Base-by-base conservation (phyloP, 352 stramenopile species). In the Phytophthora macrochlamydospora region DNA sequence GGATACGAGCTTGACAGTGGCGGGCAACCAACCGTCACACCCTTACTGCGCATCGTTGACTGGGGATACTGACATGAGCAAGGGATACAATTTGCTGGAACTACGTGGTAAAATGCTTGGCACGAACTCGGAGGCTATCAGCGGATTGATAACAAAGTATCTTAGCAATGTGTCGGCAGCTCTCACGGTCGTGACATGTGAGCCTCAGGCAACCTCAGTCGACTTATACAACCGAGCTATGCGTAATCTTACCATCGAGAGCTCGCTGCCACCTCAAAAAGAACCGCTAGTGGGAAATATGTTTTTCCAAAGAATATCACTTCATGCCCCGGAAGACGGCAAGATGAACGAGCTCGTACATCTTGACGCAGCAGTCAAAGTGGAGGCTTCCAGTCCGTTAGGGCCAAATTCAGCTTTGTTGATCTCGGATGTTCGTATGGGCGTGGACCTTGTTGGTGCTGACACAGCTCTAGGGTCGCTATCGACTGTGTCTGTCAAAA, bases 61-160 rank as follows among this genome's bases (percentile, higher is more conserved):
- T 38, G 62, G 54, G 9, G 35, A 43, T 12, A 73, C 31, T 14
- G 58, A 82, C 56, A 83, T 82, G 58, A 59, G 18, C 8, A 69
- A 56, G 6, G 85, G 85, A 9, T 94, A 92, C 56, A 94, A 94
- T 56, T 46, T 94, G 31, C 65, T 94, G 58, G 75, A 89, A 33
- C 63, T 94, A 14, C 52, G 81, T 18, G 86, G 86, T 7, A 68
- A 89, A 45, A 94, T 94, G 81, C 58, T 92, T 28, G 71, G 71
- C 3, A 79, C 56, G 1, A 85, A 92, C 51, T 67, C 71, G n/a
- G 67, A 73, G n/a, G 79, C 83, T 1, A 90, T 94, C 65, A 92
- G 81, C 49, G 72, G 59, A 30, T 65, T 94, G n/a, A 92, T 94
- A 55, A 84, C 83, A 29, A 89, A 92, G 45, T 94, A 91, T 50